Evolutionary conservation across 805 yeast genomes (phyloP), one percentile per base, ranked within the genome.

Genomic region (Ogataea henricii): DNA sequence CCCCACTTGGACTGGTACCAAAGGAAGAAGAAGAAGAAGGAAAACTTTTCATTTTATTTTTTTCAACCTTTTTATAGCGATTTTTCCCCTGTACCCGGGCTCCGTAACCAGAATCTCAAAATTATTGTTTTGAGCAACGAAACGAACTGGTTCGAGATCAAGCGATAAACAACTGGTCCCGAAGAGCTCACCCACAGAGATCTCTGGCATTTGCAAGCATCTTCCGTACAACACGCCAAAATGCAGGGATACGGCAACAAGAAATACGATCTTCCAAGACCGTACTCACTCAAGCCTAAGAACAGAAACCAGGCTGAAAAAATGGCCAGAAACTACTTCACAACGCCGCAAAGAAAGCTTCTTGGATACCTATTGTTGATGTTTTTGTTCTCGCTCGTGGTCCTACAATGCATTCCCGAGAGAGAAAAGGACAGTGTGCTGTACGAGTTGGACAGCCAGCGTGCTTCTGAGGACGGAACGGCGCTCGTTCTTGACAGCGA

Each of bases 311-410:
- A 49, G 25, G 51, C 55, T 20, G 63, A 60, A 26, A 46, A 52
- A 35, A 4, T 60, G 22, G 58, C 67, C 2, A 48, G 54, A 34
- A 53, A 61, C 25, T 54, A 56, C 40, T 59, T 77, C 48, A 74
- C 81, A 1, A 75, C 81, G 3, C 78, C 78, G 21, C 71, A 72
- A 71, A 74, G 76, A 55, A 76, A 74, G 48, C 48, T 74, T 20
- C 12, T 74, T 1, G 66, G 65, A 1, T 78, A 78, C 53, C 41
- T 69, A 4, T 12, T 66, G 5, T 56, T 73, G 7, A 57, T 77
- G 39, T 26, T 55, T 14, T 26, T 64, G 3, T 50, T 75, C 14
- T 72, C 69, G 4, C 51, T 65, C 3, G 43, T 71, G 30, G 58
- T 74, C 16, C 60, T 59, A 37, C 53, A 58, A 25, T 43, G 57